Evolutionary conservation across 1,139 yeast species (phyloP), one percentile per base, ranked within the genome.

Genomic region (Saccharomyces hybrid): DNA sequence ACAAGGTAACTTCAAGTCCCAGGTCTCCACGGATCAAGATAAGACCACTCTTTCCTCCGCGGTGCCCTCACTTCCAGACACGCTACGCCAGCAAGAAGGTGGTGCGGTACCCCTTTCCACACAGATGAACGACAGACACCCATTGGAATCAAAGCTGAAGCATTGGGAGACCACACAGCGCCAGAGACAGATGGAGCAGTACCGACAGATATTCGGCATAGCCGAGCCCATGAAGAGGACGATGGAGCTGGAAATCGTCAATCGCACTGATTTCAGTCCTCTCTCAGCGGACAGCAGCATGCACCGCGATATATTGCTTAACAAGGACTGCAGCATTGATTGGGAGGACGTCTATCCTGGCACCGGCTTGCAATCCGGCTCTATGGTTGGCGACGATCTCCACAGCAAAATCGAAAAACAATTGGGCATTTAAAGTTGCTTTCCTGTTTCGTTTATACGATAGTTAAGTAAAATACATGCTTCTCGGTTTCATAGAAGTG

Each of bases 341-440:
- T 93, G 98, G 97, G 98, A 93, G 67, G 99, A 95, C 67, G 78
- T 93, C 21, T 93, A 90, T 71, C 76, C 79, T 2, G 79, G 75
- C 55, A 28, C 60, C 4, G 61, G 55, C 1, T 34, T 58, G 19
- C 57, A 58, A 5, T 59, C 59, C 14, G 65, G 62, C 5, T 56
- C 60, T 51, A 56, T 57, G 32, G 57, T 62, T n/a, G 66, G 64
- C n/a, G 60, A 56, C 8, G 86, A 81, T 61, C 78, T 84, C 73
- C 96, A 88, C 68, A 69, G 82, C 29, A 91, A 86, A 63, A 77
- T 89, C 76, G 95, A 87, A 69, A 78, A 74, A 66, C 77, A 77
- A 57, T 73, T 86, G 76, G 84, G 86, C 48, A 75, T 85, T 53
- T 83, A 73, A 61, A 34, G 26, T 21, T 14, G n/a, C 9, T 16